These are phyloP conservation scores for Xerocomus amazonicus DNA, from an alignment of 1,284 basidiomycete species.

Conservation along the genomic window DNA sequence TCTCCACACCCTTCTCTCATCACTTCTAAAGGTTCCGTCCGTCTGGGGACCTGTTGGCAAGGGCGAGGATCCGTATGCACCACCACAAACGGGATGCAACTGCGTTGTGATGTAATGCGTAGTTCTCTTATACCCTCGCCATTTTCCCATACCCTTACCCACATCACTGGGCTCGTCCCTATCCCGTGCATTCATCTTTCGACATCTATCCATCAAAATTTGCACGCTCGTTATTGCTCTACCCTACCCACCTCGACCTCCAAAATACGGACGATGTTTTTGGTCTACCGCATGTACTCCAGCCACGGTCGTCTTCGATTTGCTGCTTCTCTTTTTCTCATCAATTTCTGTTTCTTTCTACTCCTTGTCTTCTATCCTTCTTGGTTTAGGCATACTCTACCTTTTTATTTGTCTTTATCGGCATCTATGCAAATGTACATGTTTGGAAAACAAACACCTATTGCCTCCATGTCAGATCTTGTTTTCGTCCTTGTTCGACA, in stretches of 20 bases:
- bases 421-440: slow-evolving; percentile 31
- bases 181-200: slow-evolving; percentile 16
- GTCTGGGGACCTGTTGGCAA: slow-evolving; percentile 93
- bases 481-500: slow-evolving; percentile 14
- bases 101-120: slow-evolving; percentile 34
- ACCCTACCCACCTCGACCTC: slow-evolving; percentile 23
- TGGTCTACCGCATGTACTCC: slow-evolving; percentile 26
- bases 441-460: slow-evolving; percentile 17
- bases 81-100: slow-evolving; percentile 39
- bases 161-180: slow-evolving; percentile 7
- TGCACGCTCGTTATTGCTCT: slow-evolving; percentile 29
- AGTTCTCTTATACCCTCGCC: slow-evolving; percentile 29
- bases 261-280: slow-evolving; percentile 30
- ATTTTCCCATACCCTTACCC: slow-evolving; percentile 29
- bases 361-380: background rate
- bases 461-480: slow-evolving; percentile 3
- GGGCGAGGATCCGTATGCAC: slow-evolving; percentile 85
- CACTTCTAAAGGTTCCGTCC: slow-evolving; percentile 62
- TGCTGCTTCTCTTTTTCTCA: background rate
- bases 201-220: slow-evolving; percentile 18
- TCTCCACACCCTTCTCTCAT: slow-evolving; percentile 1
- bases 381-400: slow-evolving; percentile 1
- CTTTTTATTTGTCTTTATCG: slow-evolving; percentile 31
- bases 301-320: background rate
- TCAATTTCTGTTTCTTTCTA: slow-evolving; percentile 1